Conservation (phyloP, 2,329 filamentous ascomycete genomes). For the Monilinia polystroma region DNA sequence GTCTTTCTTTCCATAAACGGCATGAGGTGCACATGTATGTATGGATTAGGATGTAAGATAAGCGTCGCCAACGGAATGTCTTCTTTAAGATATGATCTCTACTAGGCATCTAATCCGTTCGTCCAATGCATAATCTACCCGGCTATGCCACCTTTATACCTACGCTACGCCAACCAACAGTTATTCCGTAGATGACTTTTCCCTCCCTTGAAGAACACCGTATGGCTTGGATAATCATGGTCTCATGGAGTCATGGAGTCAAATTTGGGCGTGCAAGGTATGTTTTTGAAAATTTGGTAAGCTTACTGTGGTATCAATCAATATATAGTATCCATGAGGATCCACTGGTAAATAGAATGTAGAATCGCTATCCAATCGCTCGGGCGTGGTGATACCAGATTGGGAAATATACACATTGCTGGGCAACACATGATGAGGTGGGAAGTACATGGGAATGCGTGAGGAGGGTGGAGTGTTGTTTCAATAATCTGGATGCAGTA, state of each 20-base stretch:
- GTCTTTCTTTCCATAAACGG: neutral
- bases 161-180: neutral
- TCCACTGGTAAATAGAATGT: neutral
- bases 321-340: neutral
- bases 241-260: neutral
- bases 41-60: neutral
- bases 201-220: neutral
- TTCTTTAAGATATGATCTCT: neutral
- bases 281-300: neutral
- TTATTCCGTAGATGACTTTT: neutral
- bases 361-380: neutral
- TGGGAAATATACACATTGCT: neutral
- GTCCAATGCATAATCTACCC: neutral
- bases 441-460: neutral
- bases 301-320: neutral
- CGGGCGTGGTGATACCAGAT: neutral
- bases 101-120: neutral
- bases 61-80: neutral
- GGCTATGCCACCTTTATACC: neutral
- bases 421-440: neutral
- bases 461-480: neutral
- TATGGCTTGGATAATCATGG: neutral
- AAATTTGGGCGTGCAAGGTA: neutral
- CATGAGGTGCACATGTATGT: neutral
- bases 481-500: neutral